These are phyloP conservation scores for Basidiobolus heterosporus DNA, from an alignment of 371 early-diverging fungal species.

Conservation along the genomic window DNA sequence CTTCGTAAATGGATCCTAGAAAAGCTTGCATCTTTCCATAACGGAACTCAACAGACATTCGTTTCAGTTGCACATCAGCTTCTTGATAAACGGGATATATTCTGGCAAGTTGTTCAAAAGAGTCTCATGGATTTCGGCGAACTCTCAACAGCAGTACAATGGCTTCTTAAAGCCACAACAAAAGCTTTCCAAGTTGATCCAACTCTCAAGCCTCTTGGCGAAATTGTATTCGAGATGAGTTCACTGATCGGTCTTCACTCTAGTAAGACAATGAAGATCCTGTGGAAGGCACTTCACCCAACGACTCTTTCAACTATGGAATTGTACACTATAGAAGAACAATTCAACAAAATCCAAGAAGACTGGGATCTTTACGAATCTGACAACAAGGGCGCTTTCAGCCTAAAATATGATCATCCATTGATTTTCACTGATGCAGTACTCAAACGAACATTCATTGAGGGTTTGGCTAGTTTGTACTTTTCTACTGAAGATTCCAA, in stretches of 20 bases:
- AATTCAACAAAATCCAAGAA: conserved; percentile 10
- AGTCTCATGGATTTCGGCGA: conserved; percentile 33
- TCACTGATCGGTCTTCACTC: conserved; percentile 17
- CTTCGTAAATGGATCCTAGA: conserved; percentile 11
- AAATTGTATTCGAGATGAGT: conserved; percentile 8
- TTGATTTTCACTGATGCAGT: conserved; percentile 12
- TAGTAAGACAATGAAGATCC: conserved; percentile 34
- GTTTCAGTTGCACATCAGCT: conserved; percentile 18
- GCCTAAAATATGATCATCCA: no score
- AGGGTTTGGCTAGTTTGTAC: conserved; percentile 55
- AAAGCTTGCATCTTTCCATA: not conserved
- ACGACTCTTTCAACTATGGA: conserved; percentile 29
- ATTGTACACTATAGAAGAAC: conserved; percentile 24
- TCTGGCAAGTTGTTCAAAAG: conserved; percentile 31
- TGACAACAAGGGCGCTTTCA: not conserved
- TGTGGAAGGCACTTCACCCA: conserved; percentile 44
- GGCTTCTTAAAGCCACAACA: conserved; percentile 16
- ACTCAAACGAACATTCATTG: conserved; percentile 42
- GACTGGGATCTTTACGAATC: not conserved
- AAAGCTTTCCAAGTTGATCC: conserved; percentile 8
- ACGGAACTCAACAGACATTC: not conserved
- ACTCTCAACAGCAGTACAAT: conserved; percentile 26
- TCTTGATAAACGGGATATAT: conserved; percentile 34
- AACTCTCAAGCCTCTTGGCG: conserved; percentile 11
- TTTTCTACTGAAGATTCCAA: conserved; percentile 35